Evolutionary conservation across 2,329 filamentous ascomycete genomes (phyloP).

Genomic region (Grosmannia clavigera): DNA sequence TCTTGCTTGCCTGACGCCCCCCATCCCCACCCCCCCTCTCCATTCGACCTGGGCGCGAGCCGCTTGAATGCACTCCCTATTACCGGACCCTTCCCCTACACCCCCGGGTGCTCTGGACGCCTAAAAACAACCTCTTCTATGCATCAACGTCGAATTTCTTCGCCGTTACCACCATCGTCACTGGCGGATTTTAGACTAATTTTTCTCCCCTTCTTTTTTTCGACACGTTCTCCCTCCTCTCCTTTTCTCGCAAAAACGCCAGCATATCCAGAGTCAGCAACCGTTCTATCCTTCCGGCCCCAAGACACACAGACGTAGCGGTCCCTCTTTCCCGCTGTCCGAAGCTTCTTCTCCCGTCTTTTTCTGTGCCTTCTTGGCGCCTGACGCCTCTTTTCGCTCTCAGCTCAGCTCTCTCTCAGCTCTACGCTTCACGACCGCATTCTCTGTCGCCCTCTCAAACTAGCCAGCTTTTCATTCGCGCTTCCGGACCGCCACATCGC

Average conservation of each 20-base stretch:
- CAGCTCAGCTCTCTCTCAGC: not conserved
- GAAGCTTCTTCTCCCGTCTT: not conserved
- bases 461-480: not conserved
- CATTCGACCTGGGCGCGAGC: not conserved
- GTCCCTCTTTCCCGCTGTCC: not conserved
- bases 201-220: conserved; percentile 6
- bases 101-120: not conserved
- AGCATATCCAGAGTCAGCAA: not conserved
- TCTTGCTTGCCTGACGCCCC: not conserved
- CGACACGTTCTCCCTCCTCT: not conserved
- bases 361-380: not conserved
- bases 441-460: not conserved
- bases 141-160: conserved; percentile 3
- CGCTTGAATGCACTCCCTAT: not conserved
- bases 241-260: not conserved
- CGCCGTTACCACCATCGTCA: conserved; percentile 3
- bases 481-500: not conserved
- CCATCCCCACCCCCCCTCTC: not conserved
- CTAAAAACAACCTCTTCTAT: conserved; percentile 4
- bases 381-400: not conserved
- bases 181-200: conserved; percentile 1
- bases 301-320: not conserved
- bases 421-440: not conserved
- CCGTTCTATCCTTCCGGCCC: not conserved
- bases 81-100: not conserved